Evolutionary conservation across 1,284 basidiomycete genomes (phyloP), one percentile per base, ranked within the genome.

Genomic region (Grifola frondosa): DNA sequence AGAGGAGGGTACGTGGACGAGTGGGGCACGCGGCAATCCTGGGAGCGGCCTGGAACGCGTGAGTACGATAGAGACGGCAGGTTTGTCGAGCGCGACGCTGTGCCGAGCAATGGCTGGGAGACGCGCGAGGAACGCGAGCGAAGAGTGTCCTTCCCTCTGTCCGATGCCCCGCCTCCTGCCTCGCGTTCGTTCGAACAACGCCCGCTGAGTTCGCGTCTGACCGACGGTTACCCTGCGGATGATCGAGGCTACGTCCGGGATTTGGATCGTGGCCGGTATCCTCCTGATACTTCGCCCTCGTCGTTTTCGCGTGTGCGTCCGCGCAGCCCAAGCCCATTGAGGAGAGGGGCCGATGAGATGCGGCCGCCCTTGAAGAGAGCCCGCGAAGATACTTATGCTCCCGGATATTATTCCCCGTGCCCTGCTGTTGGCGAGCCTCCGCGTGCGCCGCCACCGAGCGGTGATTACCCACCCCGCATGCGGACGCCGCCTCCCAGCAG

Each of bases 311-410:
- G 66, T 7, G 61, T 64, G 17, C 59, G 64, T 11, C 57, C 57
- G 8, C 59, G 65, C 20, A 68, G 66, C 42, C 63, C 63, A 13
- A 63, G 61, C 26, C 64, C 63, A 1, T 40, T 54, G 29, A 46
- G 56, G 24, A 40, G 50, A 15, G 43, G 53, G 20, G 42, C 44
- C 39, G 60, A 62, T 26, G 62, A 64, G 32, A 21, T 58, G 39
- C 59, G 63, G 4, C 65, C 65, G 11, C 61, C 65, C 4, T 26
- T 57, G 16, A 68, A 68, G 50, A 54, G 66, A 4, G 40, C 59
- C 11, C 55, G 66, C 3, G 66, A 64, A 13, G 65, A 65, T 16
- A 40, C 49, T 11, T 62, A 59, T 22, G 29, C 46, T 7, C 30
- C 40, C 4, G 46, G 30, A 8, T 63, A 63, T 48, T 62, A 59